These are phyloP conservation scores for Trichophyton mentagrophytes DNA, from an alignment of 2,329 filamentous ascomycete genomes.

Conservation along the genomic window DNA sequence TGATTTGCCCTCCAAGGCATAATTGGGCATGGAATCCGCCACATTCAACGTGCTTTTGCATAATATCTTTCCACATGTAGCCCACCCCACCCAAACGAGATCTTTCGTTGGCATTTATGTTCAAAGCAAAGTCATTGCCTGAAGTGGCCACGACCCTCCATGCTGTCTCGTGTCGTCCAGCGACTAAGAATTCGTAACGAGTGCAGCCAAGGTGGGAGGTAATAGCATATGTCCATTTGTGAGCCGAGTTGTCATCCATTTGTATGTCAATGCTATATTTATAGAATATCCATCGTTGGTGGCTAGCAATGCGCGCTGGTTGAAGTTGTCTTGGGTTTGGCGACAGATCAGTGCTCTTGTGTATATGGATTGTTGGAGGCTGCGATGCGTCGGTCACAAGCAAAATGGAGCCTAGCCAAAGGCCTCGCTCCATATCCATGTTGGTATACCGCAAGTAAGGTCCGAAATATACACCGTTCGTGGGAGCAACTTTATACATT, in stretches of 20 bases:
- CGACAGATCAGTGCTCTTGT: constrained; percentile 77
- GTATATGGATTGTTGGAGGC: constrained; percentile 90
- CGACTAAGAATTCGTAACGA: constrained; percentile 93
- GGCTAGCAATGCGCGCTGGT: constrained; percentile 67
- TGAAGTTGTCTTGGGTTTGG: constrained; percentile 83
- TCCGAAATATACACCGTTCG: constrained; percentile 95
- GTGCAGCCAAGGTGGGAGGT: constrained; percentile 95
- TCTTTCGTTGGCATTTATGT: constrained; percentile 74
- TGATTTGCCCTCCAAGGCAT: constrained; percentile 87
- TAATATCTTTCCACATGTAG: constrained; percentile 97
- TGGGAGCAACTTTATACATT: constrained; percentile 84
- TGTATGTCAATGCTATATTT: constrained; percentile 81
- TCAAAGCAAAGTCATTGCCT: constrained; percentile 86
- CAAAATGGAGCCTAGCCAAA: constrained; percentile 89
- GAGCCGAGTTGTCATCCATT: constrained; percentile 66
- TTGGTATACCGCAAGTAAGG: constrained; percentile 93
- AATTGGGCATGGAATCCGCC: constrained; percentile 92
- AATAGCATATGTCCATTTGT: constrained; percentile 95
- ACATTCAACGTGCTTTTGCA: constrained; percentile 94
- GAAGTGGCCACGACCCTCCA: constrained; percentile 96
- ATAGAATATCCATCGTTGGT: constrained; percentile 92
- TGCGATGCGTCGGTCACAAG: constrained; percentile 83
- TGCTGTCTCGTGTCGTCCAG: constrained; percentile 74
- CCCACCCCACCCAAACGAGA: constrained; percentile 76
- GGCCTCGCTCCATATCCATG: constrained; percentile 83